phyloP scores from a whole-genome alignment of 805 yeast genomes.

The Starmerella khaoyaiensis region DNA sequence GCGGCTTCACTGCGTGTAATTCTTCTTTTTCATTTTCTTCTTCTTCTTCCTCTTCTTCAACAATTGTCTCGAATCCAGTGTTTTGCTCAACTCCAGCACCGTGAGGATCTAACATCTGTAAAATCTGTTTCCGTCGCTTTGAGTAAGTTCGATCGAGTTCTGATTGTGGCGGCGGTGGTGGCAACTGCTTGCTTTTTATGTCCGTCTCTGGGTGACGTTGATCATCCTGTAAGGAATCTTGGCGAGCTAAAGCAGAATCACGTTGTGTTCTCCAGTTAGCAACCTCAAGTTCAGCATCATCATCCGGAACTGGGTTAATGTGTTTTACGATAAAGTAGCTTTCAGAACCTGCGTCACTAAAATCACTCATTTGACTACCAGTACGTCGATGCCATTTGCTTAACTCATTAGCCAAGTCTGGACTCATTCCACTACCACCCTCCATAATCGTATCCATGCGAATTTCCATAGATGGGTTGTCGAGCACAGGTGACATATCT shows the following conservation, averaged over 20 bases:
- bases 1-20: too few species aligned
- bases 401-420: constrained; percentile 4
- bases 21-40: constrained; percentile 1
- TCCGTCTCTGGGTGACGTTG: constrained; percentile 24
- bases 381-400: constrained; percentile 14
- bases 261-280: constrained; percentile 13
- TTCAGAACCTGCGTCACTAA: constrained; percentile 12
- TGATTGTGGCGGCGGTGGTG: constrained; percentile 11
- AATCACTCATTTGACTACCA: constrained; percentile 14
- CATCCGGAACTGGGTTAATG: neutral
- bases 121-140: constrained; percentile 16
- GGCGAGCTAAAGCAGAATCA: constrained; percentile 19
- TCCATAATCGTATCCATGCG: constrained; percentile 20
- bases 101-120: constrained; percentile 19
- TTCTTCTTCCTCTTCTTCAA: constrained; percentile 16
- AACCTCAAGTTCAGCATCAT: constrained; percentile 5
- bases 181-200: constrained; percentile 5
- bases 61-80: constrained; percentile 6
- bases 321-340: constrained; percentile 5
- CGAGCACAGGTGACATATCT: constrained; percentile 10
- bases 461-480: constrained; percentile 15
- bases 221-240: constrained; percentile 26
- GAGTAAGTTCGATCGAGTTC: constrained; percentile 22
- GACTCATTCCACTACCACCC: constrained; percentile 17
- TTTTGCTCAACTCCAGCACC: constrained; percentile 7